Evolutionary conservation across 176 grass and related monocot species (phyloP), one percentile per base, ranked within the genome.

Genomic region (Elaeis guineensis): DNA sequence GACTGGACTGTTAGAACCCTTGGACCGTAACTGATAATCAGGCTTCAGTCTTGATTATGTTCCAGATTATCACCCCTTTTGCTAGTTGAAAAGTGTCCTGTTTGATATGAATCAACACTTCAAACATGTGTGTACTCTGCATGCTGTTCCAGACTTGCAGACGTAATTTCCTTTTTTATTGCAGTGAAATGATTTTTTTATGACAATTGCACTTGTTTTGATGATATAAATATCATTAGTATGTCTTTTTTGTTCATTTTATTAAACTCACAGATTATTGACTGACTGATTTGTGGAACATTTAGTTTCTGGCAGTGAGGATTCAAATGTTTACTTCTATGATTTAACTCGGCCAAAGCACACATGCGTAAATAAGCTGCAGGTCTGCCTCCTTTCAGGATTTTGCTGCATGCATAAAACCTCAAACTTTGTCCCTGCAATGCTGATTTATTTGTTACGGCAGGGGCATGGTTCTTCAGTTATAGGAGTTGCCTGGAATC

Each of bases 281-380:
- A 85, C 18, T 78, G 60, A 1, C 55, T 22, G 58, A 73, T 52
- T 86, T 59, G 58, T 35, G 83, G 59, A 64, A 69, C 18, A 65
- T 83, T 52, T 73, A 98, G 93, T 92, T 30, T 92, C 88, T 68
- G 84, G 93, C 21, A 92, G 93, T 18, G 93, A 91, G 59, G 88
- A 98, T 64, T 66, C 84, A 68, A 98, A 92, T 73, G 93, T 98
- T 59, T 98, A 98, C 81, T 98, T 98, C 84, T 98, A 98, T 74
- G 93, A 98, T 89, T 78, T 98, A 71, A 77, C 88, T 52, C 79
- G 82, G 35, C 93, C 93, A 70, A 98, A 98, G 73, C 78, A 98
- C 29, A 62, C 82, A 0, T 98, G 93, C 22, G 84, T 98, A 24
- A 98, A 98, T 83, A 98, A 92, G 52, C 72, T 92, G 15, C 93